phyloP scores from a whole-genome alignment of 495 filamentous ascomycete species.

The Penicillium simplicissimum region DNA sequence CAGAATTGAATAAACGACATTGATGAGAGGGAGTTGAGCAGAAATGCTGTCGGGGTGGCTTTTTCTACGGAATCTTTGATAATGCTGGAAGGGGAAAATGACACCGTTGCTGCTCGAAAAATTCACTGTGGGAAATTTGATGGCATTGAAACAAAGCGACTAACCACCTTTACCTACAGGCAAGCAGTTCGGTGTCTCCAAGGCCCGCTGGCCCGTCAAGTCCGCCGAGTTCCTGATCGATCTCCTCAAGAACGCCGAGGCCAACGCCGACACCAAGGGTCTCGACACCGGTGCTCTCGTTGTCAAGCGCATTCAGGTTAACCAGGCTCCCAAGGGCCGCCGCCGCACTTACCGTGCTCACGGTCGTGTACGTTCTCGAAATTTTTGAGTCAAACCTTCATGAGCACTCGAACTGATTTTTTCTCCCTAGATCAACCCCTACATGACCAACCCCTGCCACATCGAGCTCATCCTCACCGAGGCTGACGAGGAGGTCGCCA shows the following conservation, averaged over 20 bases:
- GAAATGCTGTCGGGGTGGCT: not conserved
- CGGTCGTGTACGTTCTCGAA: constrained; percentile 81
- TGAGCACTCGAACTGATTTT: constrained; percentile 1
- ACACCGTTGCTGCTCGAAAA: constrained; percentile 27
- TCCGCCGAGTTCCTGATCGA: constrained; percentile 96
- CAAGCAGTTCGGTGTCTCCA: constrained; percentile 96
- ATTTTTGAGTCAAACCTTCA: not conserved
- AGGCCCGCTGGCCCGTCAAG: constrained; percentile 98
- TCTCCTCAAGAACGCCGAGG: constrained; percentile 98
- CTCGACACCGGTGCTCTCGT: constrained; percentile 95
- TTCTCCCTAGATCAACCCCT: constrained; percentile 83
- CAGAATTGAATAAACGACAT: constrained; percentile 9
- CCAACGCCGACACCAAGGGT: constrained; percentile 98
- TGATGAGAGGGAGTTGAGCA: not conserved
- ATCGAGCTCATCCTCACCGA: constrained; percentile 99
- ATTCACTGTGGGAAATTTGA: constrained; percentile 17
- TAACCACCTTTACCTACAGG: constrained; percentile 57
- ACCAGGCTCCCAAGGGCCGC: constrained; percentile 98
- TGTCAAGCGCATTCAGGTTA: constrained; percentile 99
- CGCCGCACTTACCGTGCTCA: constrained; percentile 98
- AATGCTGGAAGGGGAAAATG: constrained; percentile 4
- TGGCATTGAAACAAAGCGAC: constrained; percentile 12
- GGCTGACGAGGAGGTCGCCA: constrained; percentile 79
- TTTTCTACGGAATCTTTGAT: not conserved
- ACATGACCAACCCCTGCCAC: constrained; percentile 99